Conservation (phyloP, 441 rosid species). For the Bocquillonia castaneifolia region DNA sequence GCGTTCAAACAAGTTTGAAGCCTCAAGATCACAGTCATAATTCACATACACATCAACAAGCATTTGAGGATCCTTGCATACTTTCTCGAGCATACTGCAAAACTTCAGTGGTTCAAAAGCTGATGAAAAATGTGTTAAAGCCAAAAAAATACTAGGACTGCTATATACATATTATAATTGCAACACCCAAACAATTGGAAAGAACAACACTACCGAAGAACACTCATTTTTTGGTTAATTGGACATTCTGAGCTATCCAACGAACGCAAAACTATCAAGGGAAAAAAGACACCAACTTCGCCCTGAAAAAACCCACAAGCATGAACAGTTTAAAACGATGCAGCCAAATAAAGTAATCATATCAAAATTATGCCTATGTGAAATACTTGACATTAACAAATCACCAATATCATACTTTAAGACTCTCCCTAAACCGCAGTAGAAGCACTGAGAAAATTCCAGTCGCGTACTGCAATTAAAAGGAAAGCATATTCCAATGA, state of each 20-base stretch:
- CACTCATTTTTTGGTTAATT: constrained; percentile 75
- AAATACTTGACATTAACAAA: constrained; percentile 14
- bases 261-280: constrained; percentile 86
- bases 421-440: constrained; percentile 91
- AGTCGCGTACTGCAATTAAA: constrained; percentile 85
- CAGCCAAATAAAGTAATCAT: constrained; percentile 10
- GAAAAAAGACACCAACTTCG: constrained; percentile 96
- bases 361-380: background rate
- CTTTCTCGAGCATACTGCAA: constrained; percentile 93
- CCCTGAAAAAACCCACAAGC: constrained; percentile 50
- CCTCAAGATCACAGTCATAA: constrained; percentile 98
- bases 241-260: constrained; percentile 80
- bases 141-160: constrained; percentile 18
- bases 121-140: constrained; percentile 15
- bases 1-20: constrained; percentile 98
- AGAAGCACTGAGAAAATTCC: constrained; percentile 94
- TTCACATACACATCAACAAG: constrained; percentile 98
- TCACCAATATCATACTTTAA: constrained; percentile 55
- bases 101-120: constrained; percentile 28
- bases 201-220: constrained; percentile 68
- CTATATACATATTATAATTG: constrained; percentile 18
- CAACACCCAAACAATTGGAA: constrained; percentile 28
- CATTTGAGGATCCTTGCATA: constrained; percentile 95
- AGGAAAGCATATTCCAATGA: constrained; percentile 28
- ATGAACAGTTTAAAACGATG: constrained; percentile 1